Evolutionary conservation across 1,139 yeast genomes (phyloP), one percentile per base, ranked within the genome.

Genomic region (Candida albicans): DNA sequence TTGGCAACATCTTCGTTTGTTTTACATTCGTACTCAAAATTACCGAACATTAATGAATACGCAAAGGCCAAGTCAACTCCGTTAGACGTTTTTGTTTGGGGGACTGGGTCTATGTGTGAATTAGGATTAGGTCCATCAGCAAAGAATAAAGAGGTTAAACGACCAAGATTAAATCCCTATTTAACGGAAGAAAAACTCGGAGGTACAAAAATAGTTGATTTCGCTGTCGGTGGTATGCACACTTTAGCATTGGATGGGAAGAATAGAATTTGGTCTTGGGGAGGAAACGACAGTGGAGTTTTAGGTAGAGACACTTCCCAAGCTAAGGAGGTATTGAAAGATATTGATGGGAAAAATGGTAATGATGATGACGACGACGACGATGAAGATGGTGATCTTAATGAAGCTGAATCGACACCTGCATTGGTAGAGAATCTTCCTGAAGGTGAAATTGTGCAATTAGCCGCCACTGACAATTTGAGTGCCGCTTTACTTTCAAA

Each of bases 141-240:
- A 2, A 84, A 76, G 50, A 93, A 88, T 33, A 89, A 90, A 51
- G 96, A 91, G 62, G 97, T 93, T 15, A 93, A 91, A 60, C 81
- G 99, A 57, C 99, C 99, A 11, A 79, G 99, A 53, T 70, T 91
- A 58, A 93, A 91, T 54, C 91, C 96, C 2, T 81, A 71, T 49
- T 73, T 93, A 50, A 73, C 81, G 2, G 66, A 68, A 38, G 87
- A 84, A 31, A 74, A 73, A 5, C 77, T 77, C 8, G 85, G 84
- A 1, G 67, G 64, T 14, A 58, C 63, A 8, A 60, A 62, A 8
- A 80, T 91, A 41, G 95, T 89, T 14, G 93, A 88, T 53, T 72
- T 93, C 57, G 90, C 96, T 1, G 96, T 81, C 22, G 99, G 99
- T 36, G 99, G 99, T 40, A 93, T 95, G 84, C 99, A 93, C 59